These are phyloP conservation scores for Fusarium lyarnte DNA, from an alignment of 2,329 filamentous ascomycete species.

Conservation along the genomic window DNA sequence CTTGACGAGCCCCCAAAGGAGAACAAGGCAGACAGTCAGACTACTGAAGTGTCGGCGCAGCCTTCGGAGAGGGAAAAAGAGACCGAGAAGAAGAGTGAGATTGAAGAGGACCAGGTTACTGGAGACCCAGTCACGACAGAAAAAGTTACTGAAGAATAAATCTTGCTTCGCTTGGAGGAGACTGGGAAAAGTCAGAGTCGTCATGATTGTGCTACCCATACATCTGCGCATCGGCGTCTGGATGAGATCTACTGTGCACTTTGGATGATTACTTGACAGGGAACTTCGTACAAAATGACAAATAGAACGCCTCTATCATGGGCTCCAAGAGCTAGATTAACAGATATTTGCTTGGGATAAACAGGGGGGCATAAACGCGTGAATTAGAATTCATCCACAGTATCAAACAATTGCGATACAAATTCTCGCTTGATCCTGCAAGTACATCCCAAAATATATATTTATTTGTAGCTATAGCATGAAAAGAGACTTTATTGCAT, in stretches of 20 bases:
- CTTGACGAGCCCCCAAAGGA: slow-evolving; percentile 54
- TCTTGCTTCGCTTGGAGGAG: not conserved
- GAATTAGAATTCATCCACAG: not conserved
- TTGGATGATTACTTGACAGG: slow-evolving; percentile 1
- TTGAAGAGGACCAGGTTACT: not conserved
- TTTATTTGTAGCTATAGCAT: not conserved
- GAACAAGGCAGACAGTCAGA: not conserved
- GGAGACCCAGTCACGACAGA: slow-evolving; percentile 4
- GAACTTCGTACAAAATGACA: slow-evolving; percentile 9
- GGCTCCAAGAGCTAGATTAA: not conserved
- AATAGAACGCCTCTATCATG: slow-evolving; percentile 10
- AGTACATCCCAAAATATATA: not conserved
- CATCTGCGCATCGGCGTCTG: slow-evolving; percentile 7
- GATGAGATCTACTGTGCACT: slow-evolving; percentile 5
- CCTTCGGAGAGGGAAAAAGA: slow-evolving; percentile 1
- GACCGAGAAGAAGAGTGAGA: slow-evolving; percentile 7
- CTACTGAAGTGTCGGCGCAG: not conserved
- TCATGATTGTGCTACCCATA: not conserved
- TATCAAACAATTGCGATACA: not conserved
- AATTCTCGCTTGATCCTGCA: not conserved
- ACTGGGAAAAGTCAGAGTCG: not conserved
- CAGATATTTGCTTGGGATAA: not conserved
- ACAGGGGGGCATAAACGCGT: not conserved
- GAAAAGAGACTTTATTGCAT: not conserved
- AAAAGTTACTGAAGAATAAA: slow-evolving; percentile 1